Conservation (phyloP, 805 yeast genomes). For the Hanseniaspora jakobsenii region DNA sequence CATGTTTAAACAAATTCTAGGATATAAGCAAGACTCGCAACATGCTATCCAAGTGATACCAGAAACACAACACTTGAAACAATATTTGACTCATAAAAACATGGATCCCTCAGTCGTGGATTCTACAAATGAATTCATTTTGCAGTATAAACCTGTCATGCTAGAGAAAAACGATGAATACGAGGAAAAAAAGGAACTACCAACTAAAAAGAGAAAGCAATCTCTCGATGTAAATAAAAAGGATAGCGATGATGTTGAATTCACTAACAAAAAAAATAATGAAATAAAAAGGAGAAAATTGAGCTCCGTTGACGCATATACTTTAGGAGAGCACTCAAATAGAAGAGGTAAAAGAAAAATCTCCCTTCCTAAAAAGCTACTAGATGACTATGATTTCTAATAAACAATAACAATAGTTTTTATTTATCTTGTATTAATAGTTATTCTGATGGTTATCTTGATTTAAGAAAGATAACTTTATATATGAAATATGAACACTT, state of each 20-base stretch:
- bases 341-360: slow-evolving; percentile 11
- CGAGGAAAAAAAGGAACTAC: too few relatives aligned
- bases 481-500: too few relatives aligned
- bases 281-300: not conserved
- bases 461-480: too few relatives aligned
- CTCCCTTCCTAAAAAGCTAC: slow-evolving; percentile 10
- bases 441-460: too few relatives aligned
- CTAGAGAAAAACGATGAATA: too few relatives aligned
- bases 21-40: not conserved
- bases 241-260: not conserved
- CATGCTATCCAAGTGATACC: slow-evolving; percentile 3
- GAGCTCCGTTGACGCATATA: not conserved
- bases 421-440: not conserved
- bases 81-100: not conserved
- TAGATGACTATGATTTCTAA: not conserved
- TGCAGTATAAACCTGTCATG: slow-evolving; percentile 4
- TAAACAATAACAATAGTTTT: not conserved
- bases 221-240: too few relatives aligned
- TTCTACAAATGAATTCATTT: slow-evolving; percentile 5
- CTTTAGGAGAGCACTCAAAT: not conserved
- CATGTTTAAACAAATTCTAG: not conserved
- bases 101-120: not conserved
- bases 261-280: not conserved
- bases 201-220: too few relatives aligned
- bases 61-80: not conserved